Conservation (phyloP, 371 early-diverging fungal genomes). For the Mortierella sp. region DNA sequence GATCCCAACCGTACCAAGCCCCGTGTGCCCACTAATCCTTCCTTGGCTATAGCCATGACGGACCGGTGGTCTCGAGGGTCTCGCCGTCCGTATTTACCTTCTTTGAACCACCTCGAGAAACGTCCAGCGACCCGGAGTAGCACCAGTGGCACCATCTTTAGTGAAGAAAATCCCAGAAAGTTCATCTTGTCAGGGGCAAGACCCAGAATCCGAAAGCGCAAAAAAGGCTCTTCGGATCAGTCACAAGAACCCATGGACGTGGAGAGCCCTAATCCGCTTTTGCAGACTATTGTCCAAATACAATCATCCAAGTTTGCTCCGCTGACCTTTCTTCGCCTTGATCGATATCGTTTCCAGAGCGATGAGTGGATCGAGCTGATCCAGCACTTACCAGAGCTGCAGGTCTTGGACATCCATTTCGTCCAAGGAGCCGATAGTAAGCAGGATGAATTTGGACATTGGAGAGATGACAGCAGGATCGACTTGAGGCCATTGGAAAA, state of each 20-base stretch:
- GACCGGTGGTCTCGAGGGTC: background rate
- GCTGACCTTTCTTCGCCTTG: conserved; percentile 23
- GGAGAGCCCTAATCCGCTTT: conserved; percentile 18
- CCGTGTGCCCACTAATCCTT: no score
- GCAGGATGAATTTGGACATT: conserved; percentile 15
- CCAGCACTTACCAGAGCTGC: conserved; percentile 21
- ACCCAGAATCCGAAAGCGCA: no score
- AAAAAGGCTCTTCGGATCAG: no score
- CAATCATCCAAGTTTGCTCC: conserved; percentile 7
- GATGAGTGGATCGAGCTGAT: conserved; percentile 30
- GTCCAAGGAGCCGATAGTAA: conserved; percentile 9
- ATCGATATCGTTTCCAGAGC: conserved; percentile 23
- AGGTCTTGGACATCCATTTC: conserved; percentile 26
- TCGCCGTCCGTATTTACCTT: background rate
- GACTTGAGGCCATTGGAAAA: conserved; percentile 1
- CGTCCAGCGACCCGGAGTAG: background rate
- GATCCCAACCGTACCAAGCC: no score
- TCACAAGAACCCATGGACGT: background rate
- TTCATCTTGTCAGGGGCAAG: background rate
- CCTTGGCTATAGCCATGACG: no score
- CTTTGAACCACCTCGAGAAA: background rate
- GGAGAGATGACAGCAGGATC: background rate
- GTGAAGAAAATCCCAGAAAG: conserved; percentile 1
- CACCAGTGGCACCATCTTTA: background rate
- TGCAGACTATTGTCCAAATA: conserved; percentile 21